These are phyloP conservation scores for Zygotorulaspora mrakii DNA, from an alignment of 1,139 yeast genomes.

Conservation along the genomic window DNA sequence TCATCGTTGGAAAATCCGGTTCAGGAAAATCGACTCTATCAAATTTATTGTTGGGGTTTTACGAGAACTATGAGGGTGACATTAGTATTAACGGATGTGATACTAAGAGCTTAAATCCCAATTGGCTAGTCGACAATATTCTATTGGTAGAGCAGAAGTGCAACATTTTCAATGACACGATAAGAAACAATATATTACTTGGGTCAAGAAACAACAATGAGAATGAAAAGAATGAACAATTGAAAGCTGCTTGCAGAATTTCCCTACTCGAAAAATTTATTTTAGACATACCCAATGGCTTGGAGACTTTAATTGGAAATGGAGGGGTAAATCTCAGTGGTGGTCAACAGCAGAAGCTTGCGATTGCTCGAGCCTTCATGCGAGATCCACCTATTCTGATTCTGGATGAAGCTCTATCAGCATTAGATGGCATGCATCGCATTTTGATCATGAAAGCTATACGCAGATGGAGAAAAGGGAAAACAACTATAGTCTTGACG, in stretches of 20 bases:
- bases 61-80: constrained; percentile 45
- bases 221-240: constrained; percentile 25
- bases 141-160: constrained; percentile 73
- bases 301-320: constrained; percentile 49
- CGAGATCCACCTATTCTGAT: constrained; percentile 70
- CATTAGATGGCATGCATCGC: constrained; percentile 58
- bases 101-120: constrained; percentile 42
- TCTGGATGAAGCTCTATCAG: constrained; percentile 82
- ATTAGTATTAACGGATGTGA: constrained; percentile 55
- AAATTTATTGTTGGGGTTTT: constrained; percentile 57
- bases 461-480: constrained; percentile 57
- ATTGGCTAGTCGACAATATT: constrained; percentile 60
- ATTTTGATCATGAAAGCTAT: constrained; percentile 47
- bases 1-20: constrained; percentile 81
- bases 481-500: constrained; percentile 75
- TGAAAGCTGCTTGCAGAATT: constrained; percentile 50
- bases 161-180: constrained; percentile 57
- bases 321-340: constrained; percentile 66
- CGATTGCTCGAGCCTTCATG: constrained; percentile 75
- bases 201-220: constrained; percentile 34
- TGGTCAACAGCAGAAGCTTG: constrained; percentile 82
- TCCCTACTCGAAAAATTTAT: constrained; percentile 51
- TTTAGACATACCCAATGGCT: constrained; percentile 48
- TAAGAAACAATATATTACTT: constrained; percentile 61
- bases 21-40: constrained; percentile 87